Evolutionary conservation across 306 rosid species (phyloP).

Genomic region (Vigna radiata): DNA sequence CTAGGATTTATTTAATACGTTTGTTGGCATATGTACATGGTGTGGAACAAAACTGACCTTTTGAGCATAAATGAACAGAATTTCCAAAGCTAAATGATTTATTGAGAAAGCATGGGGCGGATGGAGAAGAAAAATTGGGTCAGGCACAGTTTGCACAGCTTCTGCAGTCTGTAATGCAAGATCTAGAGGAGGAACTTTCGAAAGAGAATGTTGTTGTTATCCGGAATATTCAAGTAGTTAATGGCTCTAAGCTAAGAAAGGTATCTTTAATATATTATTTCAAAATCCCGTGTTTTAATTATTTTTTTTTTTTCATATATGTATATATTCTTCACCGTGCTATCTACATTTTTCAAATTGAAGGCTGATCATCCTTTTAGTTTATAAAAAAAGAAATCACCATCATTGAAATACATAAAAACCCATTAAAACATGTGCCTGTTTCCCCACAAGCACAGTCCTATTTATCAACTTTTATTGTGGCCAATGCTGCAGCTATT

Average conservation of each 20-base stretch:
- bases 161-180: slow-evolving; percentile 88
- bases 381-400: slow-evolving; percentile 6
- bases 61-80: slow-evolving; percentile 61
- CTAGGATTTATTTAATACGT: background rate
- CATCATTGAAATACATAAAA: background rate
- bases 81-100: slow-evolving; percentile 74
- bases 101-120: slow-evolving; percentile 69
- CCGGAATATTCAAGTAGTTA: slow-evolving; percentile 66
- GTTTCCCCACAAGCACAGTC: slow-evolving; percentile 15
- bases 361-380: slow-evolving; percentile 26
- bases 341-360: slow-evolving; percentile 25
- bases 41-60: slow-evolving; percentile 35
- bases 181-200: slow-evolving; percentile 74
- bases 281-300: slow-evolving; percentile 3
- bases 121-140: slow-evolving; percentile 82
- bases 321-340: background rate
- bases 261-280: slow-evolving; percentile 49
- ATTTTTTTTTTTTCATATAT: background rate
- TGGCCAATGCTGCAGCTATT: slow-evolving; percentile 70
- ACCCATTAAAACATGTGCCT: background rate
- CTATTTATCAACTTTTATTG: slow-evolving; percentile 22
- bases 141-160: slow-evolving; percentile 96
- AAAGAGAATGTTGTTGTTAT: slow-evolving; percentile 57
- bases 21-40: background rate
- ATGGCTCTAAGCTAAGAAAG: slow-evolving; percentile 83